Evolutionary conservation across 2,329 filamentous ascomycete genomes (phyloP).

Genomic region (Tolypocladium amazonense): DNA sequence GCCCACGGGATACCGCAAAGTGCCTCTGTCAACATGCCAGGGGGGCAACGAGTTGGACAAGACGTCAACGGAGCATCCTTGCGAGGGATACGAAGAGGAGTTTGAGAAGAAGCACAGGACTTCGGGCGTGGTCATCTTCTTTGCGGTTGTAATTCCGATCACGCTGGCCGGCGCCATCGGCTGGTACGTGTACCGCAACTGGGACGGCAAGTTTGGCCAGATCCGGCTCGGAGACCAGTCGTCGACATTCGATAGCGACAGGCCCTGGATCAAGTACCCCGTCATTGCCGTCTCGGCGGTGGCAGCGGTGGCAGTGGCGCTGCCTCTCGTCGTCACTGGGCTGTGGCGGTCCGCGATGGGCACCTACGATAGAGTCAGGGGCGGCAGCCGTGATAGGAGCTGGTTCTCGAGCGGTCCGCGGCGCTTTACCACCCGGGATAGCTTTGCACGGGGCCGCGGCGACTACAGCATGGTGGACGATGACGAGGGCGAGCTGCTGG

Average conservation of each 20-base stretch:
- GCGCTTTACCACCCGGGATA: conserved; percentile 78
- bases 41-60: conserved; percentile 69
- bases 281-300: conserved; percentile 60
- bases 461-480: conserved; percentile 85
- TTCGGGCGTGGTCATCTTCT: conserved; percentile 68
- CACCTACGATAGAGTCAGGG: conserved; percentile 37
- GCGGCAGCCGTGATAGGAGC: conserved; percentile 37
- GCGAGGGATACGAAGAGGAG: conserved; percentile 72
- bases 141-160: conserved; percentile 72
- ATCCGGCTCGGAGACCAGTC: conserved; percentile 72
- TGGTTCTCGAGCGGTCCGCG: conserved; percentile 48
- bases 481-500: conserved; percentile 88
- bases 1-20: conserved; percentile 77
- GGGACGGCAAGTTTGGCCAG: conserved; percentile 83
- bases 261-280: conserved; percentile 72
- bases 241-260: conserved; percentile 52
- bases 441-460: conserved; percentile 76
- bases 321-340: conserved; percentile 63
- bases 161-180: conserved; percentile 60
- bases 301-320: conserved; percentile 46
- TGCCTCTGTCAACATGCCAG: conserved; percentile 79
- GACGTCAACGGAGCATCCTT: conserved; percentile 42
- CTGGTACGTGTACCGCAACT: conserved; percentile 77
- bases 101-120: conserved; percentile 62
- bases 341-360: conserved; percentile 57